Conservation (phyloP, 2,329 filamentous ascomycete genomes). For the Trichoderma sp. region DNA sequence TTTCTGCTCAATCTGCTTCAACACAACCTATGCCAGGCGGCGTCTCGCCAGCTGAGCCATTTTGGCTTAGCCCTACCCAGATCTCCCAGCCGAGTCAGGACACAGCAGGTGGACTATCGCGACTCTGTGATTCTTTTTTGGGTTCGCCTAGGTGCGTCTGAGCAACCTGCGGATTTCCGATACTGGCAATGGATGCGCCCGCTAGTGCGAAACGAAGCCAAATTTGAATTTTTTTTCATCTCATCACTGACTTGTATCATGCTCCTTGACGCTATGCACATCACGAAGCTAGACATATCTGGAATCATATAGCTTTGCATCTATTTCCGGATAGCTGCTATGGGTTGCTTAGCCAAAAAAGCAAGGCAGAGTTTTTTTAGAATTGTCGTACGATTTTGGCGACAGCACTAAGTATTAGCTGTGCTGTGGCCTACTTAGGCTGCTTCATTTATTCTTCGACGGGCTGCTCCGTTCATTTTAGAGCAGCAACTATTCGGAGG, state of each 20-base stretch:
- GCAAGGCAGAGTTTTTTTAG: not conserved
- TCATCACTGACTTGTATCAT: not conserved
- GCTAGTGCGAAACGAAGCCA: not conserved
- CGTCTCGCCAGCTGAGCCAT: not conserved
- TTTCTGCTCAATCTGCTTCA: not conserved
- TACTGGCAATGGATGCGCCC: not conserved
- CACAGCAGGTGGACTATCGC: not conserved
- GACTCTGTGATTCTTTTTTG: not conserved
- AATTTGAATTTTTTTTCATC: not conserved
- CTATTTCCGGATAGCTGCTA: not conserved
- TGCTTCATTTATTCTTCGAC: not conserved
- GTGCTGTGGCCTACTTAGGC: not conserved
- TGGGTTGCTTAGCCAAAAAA: not conserved
- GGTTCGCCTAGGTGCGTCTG: not conserved
- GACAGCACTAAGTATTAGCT: not conserved
- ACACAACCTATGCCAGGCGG: not conserved
- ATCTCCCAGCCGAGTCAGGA: constrained; percentile 5
- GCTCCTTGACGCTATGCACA: not conserved
- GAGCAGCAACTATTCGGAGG: not conserved
- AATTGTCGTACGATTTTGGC: constrained; percentile 15
- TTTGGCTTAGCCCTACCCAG: constrained; percentile 7
- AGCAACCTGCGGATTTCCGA: constrained; percentile 1
- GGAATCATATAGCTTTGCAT: not conserved
- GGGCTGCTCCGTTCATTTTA: not conserved
- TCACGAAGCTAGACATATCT: not conserved